A percentile compares a stretch with the other conserved stretches of the same genome.
Evolutionary conservation across 495 filamentous ascomycete species (phyloP).

Genomic region (Immersiella caudata): DNA sequence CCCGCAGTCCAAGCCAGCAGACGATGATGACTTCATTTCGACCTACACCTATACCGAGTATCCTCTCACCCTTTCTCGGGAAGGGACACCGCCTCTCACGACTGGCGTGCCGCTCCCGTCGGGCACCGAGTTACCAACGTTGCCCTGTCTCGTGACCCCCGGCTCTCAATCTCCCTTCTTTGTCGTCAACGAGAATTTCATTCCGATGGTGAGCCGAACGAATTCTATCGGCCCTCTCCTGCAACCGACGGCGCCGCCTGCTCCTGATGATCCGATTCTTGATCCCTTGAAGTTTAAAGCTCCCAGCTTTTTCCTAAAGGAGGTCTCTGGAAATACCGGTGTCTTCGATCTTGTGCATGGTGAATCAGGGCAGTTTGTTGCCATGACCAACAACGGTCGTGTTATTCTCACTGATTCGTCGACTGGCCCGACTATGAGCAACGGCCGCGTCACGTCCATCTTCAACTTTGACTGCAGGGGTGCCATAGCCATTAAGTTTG

Average conservation of each 20-base stretch:
- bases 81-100: conserved; percentile 6
- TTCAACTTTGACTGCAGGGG: conserved; percentile 23
- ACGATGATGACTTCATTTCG: conserved; percentile 7
- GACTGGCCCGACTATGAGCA: neutral
- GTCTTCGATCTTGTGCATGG: conserved; percentile 4
- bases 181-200: conserved; percentile 14
- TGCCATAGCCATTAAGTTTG: conserved; percentile 9
- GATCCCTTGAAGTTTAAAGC: conserved; percentile 3
- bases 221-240: conserved; percentile 15
- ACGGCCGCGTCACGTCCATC: conserved; percentile 11
- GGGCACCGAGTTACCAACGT: conserved; percentile 8
- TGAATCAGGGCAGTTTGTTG: conserved; percentile 3
- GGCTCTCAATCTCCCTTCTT: neutral
- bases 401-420: conserved; percentile 7
- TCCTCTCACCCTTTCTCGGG: conserved; percentile 2
- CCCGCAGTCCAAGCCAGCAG: neutral
- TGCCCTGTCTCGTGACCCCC: conserved; percentile 11
- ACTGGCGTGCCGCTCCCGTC: conserved; percentile 12
- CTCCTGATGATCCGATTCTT: conserved; percentile 10
- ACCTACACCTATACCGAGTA: conserved; percentile 11
- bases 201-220: conserved; percentile 19
- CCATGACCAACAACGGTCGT: conserved; percentile 7
- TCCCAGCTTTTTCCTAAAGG: conserved; percentile 13
- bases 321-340: neutral
- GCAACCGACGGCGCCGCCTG: conserved; percentile 9